phyloP scores from a whole-genome alignment of 495 filamentous ascomycete species.

The Penicillium robsamsonii region DNA sequence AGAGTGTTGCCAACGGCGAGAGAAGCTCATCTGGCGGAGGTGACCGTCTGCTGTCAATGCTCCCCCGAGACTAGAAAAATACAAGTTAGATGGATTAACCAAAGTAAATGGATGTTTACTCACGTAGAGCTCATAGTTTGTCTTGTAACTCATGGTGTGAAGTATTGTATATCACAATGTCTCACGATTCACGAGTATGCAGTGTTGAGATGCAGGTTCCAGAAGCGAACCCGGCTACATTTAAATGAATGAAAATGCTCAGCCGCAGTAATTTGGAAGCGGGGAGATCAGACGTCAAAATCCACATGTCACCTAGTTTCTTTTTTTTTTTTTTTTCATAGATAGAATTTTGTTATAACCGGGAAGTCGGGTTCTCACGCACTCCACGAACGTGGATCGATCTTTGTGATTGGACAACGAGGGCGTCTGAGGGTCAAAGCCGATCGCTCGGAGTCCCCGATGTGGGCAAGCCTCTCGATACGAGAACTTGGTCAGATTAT shows the following conservation, averaged over 20 bases:
- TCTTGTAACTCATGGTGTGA: slow-evolving; percentile 41
- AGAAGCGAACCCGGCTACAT: slow-evolving; percentile 5
- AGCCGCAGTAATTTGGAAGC: slow-evolving; percentile 12
- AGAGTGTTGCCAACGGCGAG: slow-evolving; percentile 38
- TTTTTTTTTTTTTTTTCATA: background rate
- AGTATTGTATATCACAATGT: background rate
- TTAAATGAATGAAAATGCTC: slow-evolving; percentile 8
- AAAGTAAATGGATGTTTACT: slow-evolving; percentile 13
- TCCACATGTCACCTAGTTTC: slow-evolving; percentile 3
- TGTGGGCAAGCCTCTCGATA: slow-evolving; percentile 5
- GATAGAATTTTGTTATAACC: slow-evolving; percentile 6
- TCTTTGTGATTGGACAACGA: slow-evolving; percentile 2
- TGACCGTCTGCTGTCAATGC: slow-evolving; percentile 28
- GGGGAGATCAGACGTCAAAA: slow-evolving; percentile 13
- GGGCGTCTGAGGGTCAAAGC: slow-evolving; percentile 3
- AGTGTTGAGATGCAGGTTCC: slow-evolving; percentile 12
- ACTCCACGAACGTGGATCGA: background rate
- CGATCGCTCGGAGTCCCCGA: slow-evolving; percentile 21
- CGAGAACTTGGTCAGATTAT: background rate
- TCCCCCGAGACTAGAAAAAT: slow-evolving; percentile 22
- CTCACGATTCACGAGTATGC: background rate
- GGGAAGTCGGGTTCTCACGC: slow-evolving; percentile 4
- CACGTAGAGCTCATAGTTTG: slow-evolving; percentile 47
- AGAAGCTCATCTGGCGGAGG: slow-evolving; percentile 37
- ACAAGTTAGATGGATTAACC: background rate